Percentiles rank a stretch among this genome's conserved stretches.
Conservation (phyloP, 2,329 filamentous ascomycete genomes). For the Xylariaceae sp. region DNA sequence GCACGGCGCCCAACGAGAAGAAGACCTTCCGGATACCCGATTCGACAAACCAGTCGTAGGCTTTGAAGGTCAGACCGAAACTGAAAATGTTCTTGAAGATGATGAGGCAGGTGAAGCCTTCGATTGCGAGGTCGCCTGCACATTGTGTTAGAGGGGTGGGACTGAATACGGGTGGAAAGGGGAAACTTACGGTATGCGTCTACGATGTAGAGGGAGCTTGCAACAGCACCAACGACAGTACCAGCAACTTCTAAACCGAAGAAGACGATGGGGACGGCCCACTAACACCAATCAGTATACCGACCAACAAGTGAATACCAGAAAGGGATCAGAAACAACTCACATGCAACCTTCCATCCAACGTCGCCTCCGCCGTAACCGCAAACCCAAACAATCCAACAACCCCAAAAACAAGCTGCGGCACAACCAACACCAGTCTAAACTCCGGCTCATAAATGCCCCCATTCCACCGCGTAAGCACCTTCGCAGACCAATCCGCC, state of each 20-base stretch:
- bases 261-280: slow-evolving; percentile 71
- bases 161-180: not conserved
- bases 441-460: slow-evolving; percentile 92
- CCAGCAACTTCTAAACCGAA: slow-evolving; percentile 79
- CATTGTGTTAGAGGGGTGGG: not conserved
- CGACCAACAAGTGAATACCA: too few species aligned
- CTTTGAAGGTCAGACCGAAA: slow-evolving; percentile 77
- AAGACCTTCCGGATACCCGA: slow-evolving; percentile 61
- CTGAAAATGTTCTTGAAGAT: slow-evolving; percentile 95
- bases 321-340: not conserved
- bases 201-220: slow-evolving; percentile 80
- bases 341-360: slow-evolving; percentile 48
- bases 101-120: slow-evolving; percentile 83
- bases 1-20: slow-evolving; percentile 66
- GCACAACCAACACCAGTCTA: slow-evolving; percentile 73
- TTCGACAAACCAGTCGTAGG: slow-evolving; percentile 73
- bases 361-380: slow-evolving; percentile 59
- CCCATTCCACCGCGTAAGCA: slow-evolving; percentile 66
- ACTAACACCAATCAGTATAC: slow-evolving; percentile 37
- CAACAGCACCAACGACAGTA: slow-evolving; percentile 88
- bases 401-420: slow-evolving; percentile 71
- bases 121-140: slow-evolving; percentile 70
- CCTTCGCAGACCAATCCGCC: slow-evolving; percentile 65
- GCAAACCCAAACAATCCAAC: slow-evolving; percentile 83
- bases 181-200: slow-evolving; percentile 74